Evolutionary conservation across 2,329 filamentous ascomycete species (phyloP).

Genomic region (Fusarium nygamai): DNA sequence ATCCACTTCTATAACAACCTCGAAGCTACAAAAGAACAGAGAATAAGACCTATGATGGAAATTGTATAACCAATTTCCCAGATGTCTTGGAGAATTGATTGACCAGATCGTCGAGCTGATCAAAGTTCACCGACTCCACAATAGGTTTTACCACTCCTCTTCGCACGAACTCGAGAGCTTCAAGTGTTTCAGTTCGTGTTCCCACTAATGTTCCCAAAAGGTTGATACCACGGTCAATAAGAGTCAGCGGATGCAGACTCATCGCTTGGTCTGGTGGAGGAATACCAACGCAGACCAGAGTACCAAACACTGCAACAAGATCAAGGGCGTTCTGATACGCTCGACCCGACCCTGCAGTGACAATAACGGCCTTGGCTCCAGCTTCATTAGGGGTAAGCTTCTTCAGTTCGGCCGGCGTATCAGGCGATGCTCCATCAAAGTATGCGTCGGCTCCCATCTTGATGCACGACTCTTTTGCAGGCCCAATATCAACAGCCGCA

Average conservation of each 20-base stretch:
- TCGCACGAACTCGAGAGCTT: constrained; percentile 54
- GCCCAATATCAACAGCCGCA: constrained; percentile 51
- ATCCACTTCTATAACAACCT: neutral
- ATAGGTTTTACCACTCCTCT: constrained; percentile 26
- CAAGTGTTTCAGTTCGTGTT: constrained; percentile 50
- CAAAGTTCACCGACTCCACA: neutral
- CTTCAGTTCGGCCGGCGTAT: neutral
- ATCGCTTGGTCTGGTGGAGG: constrained; percentile 41
- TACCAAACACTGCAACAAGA: constrained; percentile 46
- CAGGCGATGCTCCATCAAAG: constrained; percentile 43
- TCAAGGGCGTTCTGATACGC: constrained; percentile 50
- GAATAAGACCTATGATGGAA: neutral
- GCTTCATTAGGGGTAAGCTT: neutral
- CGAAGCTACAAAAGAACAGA: neutral
- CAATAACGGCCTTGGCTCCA: constrained; percentile 44
- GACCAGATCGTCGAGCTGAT: neutral
- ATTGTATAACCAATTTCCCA: constrained; percentile 17
- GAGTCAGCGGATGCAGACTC: constrained; percentile 47
- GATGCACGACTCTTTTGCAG: constrained; percentile 43
- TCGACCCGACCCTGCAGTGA: constrained; percentile 42
- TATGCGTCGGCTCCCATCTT: constrained; percentile 50
- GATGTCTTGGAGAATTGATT: neutral
- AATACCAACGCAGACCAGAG: constrained; percentile 53
- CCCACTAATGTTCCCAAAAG: constrained; percentile 51
- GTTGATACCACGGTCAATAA: constrained; percentile 50